These are phyloP conservation scores for Haplosporangium sp. DNA, from an alignment of 371 early-diverging fungal genomes.

Conservation along the genomic window DNA sequence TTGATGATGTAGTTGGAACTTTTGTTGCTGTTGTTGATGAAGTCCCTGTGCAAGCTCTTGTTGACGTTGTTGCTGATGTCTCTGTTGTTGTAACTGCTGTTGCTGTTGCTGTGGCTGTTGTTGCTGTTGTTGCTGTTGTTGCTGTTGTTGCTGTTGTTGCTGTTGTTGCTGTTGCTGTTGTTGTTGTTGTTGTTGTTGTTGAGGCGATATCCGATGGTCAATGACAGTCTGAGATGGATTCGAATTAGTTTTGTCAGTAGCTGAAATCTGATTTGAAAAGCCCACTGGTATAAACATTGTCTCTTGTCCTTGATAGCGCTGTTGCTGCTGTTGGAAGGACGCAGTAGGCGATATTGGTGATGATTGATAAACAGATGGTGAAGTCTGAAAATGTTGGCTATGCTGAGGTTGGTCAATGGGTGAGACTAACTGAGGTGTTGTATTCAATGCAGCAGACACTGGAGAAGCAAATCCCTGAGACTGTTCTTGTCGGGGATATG, in stretches of 20 bases:
- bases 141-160: conserved; percentile 12
- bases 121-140: conserved; percentile 6
- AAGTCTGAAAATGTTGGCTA: background rate
- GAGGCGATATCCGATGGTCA: background rate
- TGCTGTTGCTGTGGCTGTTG: too few relatives aligned
- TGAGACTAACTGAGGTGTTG: background rate
- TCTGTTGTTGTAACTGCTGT: conserved; percentile 5
- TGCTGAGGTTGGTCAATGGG: background rate
- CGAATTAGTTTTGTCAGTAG: background rate
- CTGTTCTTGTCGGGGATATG: background rate
- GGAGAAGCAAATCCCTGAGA: background rate
- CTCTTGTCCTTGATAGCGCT: background rate
- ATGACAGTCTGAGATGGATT: background rate
- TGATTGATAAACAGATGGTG: background rate
- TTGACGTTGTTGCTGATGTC: conserved; percentile 2
- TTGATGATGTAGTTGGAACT: too few relatives aligned
- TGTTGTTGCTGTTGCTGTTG: conserved; percentile 2
- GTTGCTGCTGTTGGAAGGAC: background rate
- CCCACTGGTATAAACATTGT: background rate
- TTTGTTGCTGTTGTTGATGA: conserved; percentile 6
- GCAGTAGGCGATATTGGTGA: background rate
- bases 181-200: conserved; percentile 1
- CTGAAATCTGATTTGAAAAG: background rate
- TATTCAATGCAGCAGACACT: background rate
- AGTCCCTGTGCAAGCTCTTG: conserved; percentile 3